Evolutionary conservation across 352 stramenopile species (phyloP).

Genomic region (Phytophthora citrophthora): DNA sequence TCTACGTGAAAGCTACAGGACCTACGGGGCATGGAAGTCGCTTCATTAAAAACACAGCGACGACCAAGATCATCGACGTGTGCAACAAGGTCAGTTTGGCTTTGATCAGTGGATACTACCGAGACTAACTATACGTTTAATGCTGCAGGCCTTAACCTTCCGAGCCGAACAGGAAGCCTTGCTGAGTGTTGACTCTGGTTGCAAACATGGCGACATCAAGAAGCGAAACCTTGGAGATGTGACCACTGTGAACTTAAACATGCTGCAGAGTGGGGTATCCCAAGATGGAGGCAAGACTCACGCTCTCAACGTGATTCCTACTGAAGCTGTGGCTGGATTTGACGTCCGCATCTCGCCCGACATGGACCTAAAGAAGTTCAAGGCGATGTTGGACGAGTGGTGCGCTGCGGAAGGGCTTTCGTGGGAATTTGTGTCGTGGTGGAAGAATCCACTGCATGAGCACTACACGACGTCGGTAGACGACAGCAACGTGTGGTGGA

Average conservation of each 20-base stretch:
- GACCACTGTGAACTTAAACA: conserved; percentile 95
- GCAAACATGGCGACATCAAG: conserved; percentile 92
- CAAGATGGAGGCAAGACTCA: conserved; percentile 81
- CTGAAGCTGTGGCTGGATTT: conserved; percentile 89
- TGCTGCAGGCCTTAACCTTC: conserved; percentile 78
- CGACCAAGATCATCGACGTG: conserved; percentile 93
- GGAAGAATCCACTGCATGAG: conserved; percentile 57
- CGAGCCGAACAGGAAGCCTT: conserved; percentile 88
- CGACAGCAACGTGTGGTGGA: conserved; percentile 61
- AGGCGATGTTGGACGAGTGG: conserved; percentile 91
- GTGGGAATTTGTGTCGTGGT: conserved; percentile 74
- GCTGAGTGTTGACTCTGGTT: conserved; percentile 77
- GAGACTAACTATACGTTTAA: background rate
- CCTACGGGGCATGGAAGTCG: conserved; percentile 88
- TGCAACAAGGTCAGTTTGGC: conserved; percentile 64
- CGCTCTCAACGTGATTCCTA: conserved; percentile 95
- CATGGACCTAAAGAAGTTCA: conserved; percentile 86
- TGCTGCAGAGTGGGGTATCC: conserved; percentile 90
- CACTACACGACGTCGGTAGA: conserved; percentile 69
- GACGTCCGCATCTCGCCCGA: conserved; percentile 95
- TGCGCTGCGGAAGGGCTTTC: conserved; percentile 84
- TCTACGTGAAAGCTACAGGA: conserved; percentile 80
- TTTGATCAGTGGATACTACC: too few species aligned
- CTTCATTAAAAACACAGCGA: conserved; percentile 95
- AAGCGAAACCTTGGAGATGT: conserved; percentile 95